These are phyloP conservation scores for Paraphaeosphaeria sporulosa DNA, from an alignment of 2,329 filamentous ascomycete genomes.

Conservation along the genomic window DNA sequence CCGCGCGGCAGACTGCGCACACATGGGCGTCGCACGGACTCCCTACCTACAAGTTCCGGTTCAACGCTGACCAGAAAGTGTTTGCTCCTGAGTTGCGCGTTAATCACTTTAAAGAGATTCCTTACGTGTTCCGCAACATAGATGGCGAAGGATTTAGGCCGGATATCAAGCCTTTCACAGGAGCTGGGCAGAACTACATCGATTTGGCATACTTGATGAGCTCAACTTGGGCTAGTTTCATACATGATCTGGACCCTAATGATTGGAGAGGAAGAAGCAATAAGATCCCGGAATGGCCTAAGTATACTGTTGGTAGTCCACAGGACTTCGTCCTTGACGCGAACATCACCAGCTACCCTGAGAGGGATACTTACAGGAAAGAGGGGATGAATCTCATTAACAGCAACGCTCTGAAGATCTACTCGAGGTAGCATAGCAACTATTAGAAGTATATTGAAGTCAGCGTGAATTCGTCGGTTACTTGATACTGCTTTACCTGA, in stretches of 20 bases:
- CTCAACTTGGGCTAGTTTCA: conserved; percentile 50
- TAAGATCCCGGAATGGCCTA: conserved; percentile 18
- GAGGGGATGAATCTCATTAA: conserved; percentile 52
- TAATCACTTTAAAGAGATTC: conserved; percentile 59
- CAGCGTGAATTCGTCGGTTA: too few species aligned
- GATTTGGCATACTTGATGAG: conserved; percentile 50
- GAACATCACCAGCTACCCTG: conserved; percentile 40
- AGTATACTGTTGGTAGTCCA: conserved; percentile 29
- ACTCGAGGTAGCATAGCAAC: conserved; percentile 23
- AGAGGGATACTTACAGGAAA: conserved; percentile 51
- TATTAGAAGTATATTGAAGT: too few species aligned
- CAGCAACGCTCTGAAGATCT: conserved; percentile 15
- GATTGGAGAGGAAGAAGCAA: conserved; percentile 1
- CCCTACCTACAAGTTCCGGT: conserved; percentile 65
- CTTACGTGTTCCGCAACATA: conserved; percentile 52
- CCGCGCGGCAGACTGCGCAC: conserved; percentile 58
- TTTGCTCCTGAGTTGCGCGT: conserved; percentile 52
- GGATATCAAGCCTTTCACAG: conserved; percentile 33
- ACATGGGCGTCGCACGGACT: conserved; percentile 56
- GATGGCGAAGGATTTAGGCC: conserved; percentile 49
- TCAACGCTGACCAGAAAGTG: conserved; percentile 58
- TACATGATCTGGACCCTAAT: conserved; percentile 47
- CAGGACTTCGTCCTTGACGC: conserved; percentile 54
- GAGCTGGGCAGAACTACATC: conserved; percentile 38
- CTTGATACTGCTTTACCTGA: too few species aligned